Conservation (phyloP, 2,329 filamentous ascomycete species). For the Eutypella sp. region DNA sequence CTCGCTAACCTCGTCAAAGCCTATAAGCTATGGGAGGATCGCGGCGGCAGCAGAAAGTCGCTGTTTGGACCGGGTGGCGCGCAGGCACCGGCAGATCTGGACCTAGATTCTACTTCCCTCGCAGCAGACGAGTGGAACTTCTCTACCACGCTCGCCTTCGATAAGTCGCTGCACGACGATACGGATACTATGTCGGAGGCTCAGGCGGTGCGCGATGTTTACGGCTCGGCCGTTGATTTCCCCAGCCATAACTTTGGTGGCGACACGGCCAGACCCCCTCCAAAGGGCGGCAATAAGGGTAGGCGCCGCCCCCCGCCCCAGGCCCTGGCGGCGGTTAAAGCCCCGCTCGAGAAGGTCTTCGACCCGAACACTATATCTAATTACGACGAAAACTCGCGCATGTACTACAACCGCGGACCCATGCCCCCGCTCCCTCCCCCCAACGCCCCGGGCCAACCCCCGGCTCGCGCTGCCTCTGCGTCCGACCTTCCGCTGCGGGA, state of each 20-base stretch:
- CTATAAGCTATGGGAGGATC: slow-evolving; percentile 71
- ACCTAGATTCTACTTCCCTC: slow-evolving; percentile 40
- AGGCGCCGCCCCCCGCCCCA: slow-evolving; percentile 54
- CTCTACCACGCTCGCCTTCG: slow-evolving; percentile 60
- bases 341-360: slow-evolving; percentile 60
- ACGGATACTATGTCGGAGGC: slow-evolving; percentile 38
- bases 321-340: slow-evolving; percentile 51
- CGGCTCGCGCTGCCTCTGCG: slow-evolving; percentile 19
- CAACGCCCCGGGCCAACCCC: no score
- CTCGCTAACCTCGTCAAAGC: slow-evolving; percentile 64
- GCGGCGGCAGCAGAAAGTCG: slow-evolving; percentile 65
- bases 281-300: slow-evolving; percentile 43
- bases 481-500: slow-evolving; percentile 58
- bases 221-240: slow-evolving; percentile 55
- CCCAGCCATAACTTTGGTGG: slow-evolving; percentile 39
- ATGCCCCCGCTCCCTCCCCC: slow-evolving; percentile 30
- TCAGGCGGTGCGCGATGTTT: slow-evolving; percentile 56
- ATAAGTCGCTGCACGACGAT: slow-evolving; percentile 49
- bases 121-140: slow-evolving; percentile 63
- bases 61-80: slow-evolving; percentile 58
- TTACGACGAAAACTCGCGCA: slow-evolving; percentile 59
- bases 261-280: slow-evolving; percentile 49
- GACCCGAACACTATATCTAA: slow-evolving; percentile 61
- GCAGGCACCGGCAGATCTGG: slow-evolving; percentile 42
- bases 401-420: slow-evolving; percentile 47